Base-by-base conservation (phyloP, 352 stramenopile species). In the Globisporangium emineosum region DNA sequence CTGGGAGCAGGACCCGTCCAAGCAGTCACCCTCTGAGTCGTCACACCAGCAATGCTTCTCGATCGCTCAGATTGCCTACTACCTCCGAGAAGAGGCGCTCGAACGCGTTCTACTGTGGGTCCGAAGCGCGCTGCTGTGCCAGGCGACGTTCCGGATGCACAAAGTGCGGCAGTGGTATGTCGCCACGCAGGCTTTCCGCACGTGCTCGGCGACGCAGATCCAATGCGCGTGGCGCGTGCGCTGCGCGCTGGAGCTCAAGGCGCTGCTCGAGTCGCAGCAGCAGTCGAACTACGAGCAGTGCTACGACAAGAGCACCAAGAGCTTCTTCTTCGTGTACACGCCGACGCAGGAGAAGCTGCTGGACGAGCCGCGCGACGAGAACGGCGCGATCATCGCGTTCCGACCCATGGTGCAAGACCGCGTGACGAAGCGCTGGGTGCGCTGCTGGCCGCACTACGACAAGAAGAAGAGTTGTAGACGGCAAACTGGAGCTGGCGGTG, bases 361-460 rank as follows among this genome's bases (percentile, higher is more conserved):
- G 10, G 73, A 88, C 30, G 79, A 87, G 50, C 86, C 86, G 23
- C 73, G 75, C 5, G 83, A 93, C 54, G 72, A 77, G 29, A 49
- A 67, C 2, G 85, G 81, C 21, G 62, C 57, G 4, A 74, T 86
- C 42, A 32, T 92, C 21, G 65, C 83, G 8, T 90, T 78, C 63
- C 81, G 86, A 0, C 83, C 86, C 1, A 79, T 93, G 77, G 66
- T 93, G 6, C 75, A 91, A 29, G 86, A 93, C 56, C 81, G 79
- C 30, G 45, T 87, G 45, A 91, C 86, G 21, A 80, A 85, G 65
- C 70, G 78, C 17, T 92, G 79, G 79, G 68, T 93, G 56, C 77
- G 86, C 8, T 80, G 80, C 5, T 95, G 86, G 84, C 84, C 84
- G 2, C 69, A 82, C n/a, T 81, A 82, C 27, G 62, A 63, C 2